phyloP scores from a whole-genome alignment of 305 asterid genomes.

The Solanum hybrid region DNA sequence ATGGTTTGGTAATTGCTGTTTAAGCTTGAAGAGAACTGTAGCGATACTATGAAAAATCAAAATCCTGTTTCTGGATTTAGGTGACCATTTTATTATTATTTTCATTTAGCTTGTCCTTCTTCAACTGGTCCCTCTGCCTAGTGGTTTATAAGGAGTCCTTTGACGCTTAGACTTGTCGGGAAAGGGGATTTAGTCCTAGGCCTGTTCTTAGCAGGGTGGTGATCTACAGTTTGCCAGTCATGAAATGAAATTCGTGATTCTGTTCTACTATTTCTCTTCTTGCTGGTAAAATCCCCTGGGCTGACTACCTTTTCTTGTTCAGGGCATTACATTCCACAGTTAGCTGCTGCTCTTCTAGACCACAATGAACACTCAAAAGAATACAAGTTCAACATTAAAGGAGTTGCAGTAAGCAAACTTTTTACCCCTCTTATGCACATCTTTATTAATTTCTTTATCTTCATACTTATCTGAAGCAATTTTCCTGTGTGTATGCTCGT shows the following conservation, averaged over 20 bases:
- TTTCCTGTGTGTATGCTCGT: neutral
- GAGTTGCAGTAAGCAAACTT: conserved; percentile 61
- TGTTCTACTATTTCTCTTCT: neutral
- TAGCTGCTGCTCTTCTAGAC: conserved; percentile 73
- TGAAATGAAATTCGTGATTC: neutral
- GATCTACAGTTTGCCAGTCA: neutral
- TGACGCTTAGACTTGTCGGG: neutral
- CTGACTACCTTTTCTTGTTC: neutral
- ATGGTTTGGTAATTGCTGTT: neutral
- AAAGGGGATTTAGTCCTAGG: neutral
- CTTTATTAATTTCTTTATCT: neutral
- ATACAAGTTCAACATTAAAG: conserved; percentile 86
- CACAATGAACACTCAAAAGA: conserved; percentile 52
- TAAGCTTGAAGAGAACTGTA: neutral
- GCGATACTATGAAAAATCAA: neutral
- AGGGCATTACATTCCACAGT: conserved; percentile 96
- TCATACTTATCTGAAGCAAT: neutral
- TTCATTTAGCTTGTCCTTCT: neutral
- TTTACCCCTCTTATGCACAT: conserved; percentile 1
- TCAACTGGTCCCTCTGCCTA: neutral
- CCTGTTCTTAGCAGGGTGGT: neutral
- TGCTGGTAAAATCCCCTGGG: neutral
- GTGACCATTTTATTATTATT: neutral
- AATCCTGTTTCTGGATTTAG: neutral
- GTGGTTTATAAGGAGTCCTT: neutral